Evolutionary conservation across 345 rosid species (phyloP).

Genomic region (Barbarea vulgaris): DNA sequence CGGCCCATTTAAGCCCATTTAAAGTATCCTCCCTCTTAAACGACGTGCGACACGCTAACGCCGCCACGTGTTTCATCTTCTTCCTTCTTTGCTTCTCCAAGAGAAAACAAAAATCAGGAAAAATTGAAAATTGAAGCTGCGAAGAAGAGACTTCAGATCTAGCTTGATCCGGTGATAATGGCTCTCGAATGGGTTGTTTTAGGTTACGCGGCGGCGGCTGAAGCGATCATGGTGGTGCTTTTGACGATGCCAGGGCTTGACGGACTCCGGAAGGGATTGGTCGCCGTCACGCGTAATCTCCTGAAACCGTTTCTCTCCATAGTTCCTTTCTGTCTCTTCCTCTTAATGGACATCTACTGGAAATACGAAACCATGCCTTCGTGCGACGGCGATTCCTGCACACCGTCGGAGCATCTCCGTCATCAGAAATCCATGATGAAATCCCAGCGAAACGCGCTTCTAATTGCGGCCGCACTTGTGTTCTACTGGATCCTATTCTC

Average conservation of each 20-base stretch:
- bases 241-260: slow-evolving; percentile 85
- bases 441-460: slow-evolving; percentile 84
- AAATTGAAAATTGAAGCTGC: slow-evolving; percentile 20
- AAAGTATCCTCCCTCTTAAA: not conserved
- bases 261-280: slow-evolving; percentile 67
- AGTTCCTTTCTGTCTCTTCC: slow-evolving; percentile 87
- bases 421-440: slow-evolving; percentile 94
- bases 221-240: slow-evolving; percentile 85
- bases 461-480: slow-evolving; percentile 70
- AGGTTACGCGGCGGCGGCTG: slow-evolving; percentile 87
- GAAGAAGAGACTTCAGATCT: slow-evolving; percentile 37
- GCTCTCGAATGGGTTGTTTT: slow-evolving; percentile 96
- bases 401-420: slow-evolving; percentile 79
- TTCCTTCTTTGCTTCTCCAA: not conserved
- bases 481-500: slow-evolving; percentile 89
- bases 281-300: slow-evolving; percentile 85
- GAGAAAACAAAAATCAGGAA: not conserved
- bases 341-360: slow-evolving; percentile 91
- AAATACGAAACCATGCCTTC: slow-evolving; percentile 82
- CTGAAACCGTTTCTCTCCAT: slow-evolving; percentile 84
- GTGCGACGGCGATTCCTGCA: slow-evolving; percentile 74
- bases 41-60: slow-evolving; percentile 26
- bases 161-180: slow-evolving; percentile 43
- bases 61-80: slow-evolving; percentile 33
- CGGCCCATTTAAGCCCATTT: slow-evolving; percentile 16